Evolutionary conservation across 1,284 basidiomycete species (phyloP).

Genomic region (Phylloboletellus chloephorus): DNA sequence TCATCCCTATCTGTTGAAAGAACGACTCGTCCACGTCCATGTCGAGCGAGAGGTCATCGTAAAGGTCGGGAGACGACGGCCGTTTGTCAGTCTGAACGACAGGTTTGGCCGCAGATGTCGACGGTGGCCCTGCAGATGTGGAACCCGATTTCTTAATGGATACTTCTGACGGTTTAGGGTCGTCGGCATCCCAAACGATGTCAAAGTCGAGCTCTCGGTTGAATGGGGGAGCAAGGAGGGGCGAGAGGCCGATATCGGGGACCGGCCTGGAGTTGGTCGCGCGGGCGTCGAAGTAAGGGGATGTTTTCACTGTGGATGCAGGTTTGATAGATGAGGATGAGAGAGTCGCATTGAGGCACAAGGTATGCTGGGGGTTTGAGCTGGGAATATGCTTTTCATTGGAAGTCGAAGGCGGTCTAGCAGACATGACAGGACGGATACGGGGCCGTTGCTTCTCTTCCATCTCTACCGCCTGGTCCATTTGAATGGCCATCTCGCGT

Average conservation of each 20-base stretch:
- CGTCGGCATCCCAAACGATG: slow-evolving; percentile 15
- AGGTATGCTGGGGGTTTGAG: slow-evolving; percentile 2
- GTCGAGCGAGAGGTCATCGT: slow-evolving; percentile 29
- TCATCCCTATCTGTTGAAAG: slow-evolving; percentile 30
- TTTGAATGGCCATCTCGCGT: slow-evolving; percentile 22
- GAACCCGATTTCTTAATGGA: neutral
- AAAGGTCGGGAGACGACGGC: slow-evolving; percentile 18
- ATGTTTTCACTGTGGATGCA: slow-evolving; percentile 7
- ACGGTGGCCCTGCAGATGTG: slow-evolving; percentile 1
- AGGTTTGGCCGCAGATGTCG: neutral
- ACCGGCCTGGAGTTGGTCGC: slow-evolving; percentile 7
- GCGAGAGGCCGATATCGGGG: slow-evolving; percentile 29
- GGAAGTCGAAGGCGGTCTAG: slow-evolving; percentile 4
- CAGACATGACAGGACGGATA: neutral
- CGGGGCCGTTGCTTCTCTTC: slow-evolving; percentile 1
- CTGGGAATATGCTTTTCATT: slow-evolving; percentile 1
- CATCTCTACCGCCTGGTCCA: slow-evolving; percentile 14
- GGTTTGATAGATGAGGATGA: slow-evolving; percentile 15
- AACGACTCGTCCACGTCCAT: slow-evolving; percentile 27
- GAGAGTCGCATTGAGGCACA: neutral
- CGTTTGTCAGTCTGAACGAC: neutral
- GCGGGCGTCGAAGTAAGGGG: slow-evolving; percentile 21
- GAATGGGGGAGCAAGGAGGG: slow-evolving; percentile 7
- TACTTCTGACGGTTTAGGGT: slow-evolving; percentile 1
- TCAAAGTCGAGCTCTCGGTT: slow-evolving; percentile 8